A percentile compares a stretch with the other conserved stretches of the same genome.
phyloP scores from a whole-genome alignment of 495 filamentous ascomycete genomes.

The Jackrogersella minutella region DNA sequence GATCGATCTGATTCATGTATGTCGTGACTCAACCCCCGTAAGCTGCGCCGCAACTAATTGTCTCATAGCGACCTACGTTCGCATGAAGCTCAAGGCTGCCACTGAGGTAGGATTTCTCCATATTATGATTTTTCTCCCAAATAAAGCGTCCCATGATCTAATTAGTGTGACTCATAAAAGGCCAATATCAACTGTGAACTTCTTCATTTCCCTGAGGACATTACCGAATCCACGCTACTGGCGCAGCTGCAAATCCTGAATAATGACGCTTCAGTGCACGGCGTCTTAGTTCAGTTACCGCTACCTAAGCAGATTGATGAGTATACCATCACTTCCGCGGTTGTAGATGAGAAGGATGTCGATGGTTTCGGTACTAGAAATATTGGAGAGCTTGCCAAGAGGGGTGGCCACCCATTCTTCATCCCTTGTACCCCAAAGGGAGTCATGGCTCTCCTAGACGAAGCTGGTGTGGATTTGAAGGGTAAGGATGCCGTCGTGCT shows the following conservation, averaged over 20 bases:
- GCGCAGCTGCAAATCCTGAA: slow-evolving; percentile 83
- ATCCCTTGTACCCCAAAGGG: slow-evolving; percentile 95
- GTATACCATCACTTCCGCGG: slow-evolving; percentile 85
- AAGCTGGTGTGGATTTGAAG: slow-evolving; percentile 79
- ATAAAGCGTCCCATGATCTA: slow-evolving; percentile 17
- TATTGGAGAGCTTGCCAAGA: slow-evolving; percentile 95
- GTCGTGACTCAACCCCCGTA: slow-evolving; percentile 45
- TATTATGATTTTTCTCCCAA: not conserved
- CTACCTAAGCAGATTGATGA: slow-evolving; percentile 89
- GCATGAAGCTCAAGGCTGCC: slow-evolving; percentile 98
- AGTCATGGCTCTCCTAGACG: slow-evolving; percentile 89
- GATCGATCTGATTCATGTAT: slow-evolving; percentile 91
- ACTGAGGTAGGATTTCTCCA: slow-evolving; percentile 71
- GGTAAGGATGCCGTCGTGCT: slow-evolving; percentile 96
- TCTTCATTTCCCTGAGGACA: slow-evolving; percentile 79
- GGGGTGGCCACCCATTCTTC: slow-evolving; percentile 86
- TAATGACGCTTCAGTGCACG: slow-evolving; percentile 86
- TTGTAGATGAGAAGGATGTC: slow-evolving; percentile 94
- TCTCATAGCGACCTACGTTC: slow-evolving; percentile 88
- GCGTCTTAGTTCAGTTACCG: slow-evolving; percentile 93
- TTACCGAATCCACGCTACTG: slow-evolving; percentile 85
- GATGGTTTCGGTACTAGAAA: slow-evolving; percentile 95
- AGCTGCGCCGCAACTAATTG: slow-evolving; percentile 39
- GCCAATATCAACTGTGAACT: slow-evolving; percentile 89
- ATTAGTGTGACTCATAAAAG: slow-evolving; percentile 54